Base-by-base conservation (phyloP, 495 filamentous ascomycete genomes). In the Penicillium pulvis region DNA sequence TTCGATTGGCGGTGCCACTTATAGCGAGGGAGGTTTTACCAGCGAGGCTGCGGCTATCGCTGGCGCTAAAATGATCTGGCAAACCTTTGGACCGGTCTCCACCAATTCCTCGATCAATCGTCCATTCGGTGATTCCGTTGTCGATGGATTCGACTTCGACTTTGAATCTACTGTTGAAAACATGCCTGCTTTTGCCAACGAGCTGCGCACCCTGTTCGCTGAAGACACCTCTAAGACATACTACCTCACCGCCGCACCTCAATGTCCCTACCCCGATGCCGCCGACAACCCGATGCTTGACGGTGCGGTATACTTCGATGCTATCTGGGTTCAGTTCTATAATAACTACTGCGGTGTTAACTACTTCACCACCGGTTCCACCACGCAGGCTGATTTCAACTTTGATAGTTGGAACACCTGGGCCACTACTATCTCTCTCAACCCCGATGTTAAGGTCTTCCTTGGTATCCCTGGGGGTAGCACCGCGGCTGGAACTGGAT, bases 121-220 rank as follows among this genome's bases (percentile, higher is more conserved):
- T 36, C 89, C 89, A 4, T 90, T 92, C 57, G 86, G 85, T 20
- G 64, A 80, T n/a, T 81, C 84, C 23, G 73, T 81, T 26, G 67
- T 91, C 44, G 88, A 92, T 63, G 89, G 89, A 4, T 91, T 91
- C 63, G 89, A 92, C 61, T 81, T 89, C 56, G 86, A 89, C 67
- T 81, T 87, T 41, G 86, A 89, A 62, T 71, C 75, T 48, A 61
- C 71, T 61, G 62, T 75, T 47, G 44, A 67, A 57, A 58, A 84
- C 72, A 84, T 83, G 73, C 79, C 71, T 2, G 71, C 76, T 4
- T 86, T 89, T 59, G 83, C 83, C 17, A 66, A 77, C 47, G 72
- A 78, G 47, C 77, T 90, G 6, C 81, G 85, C 23, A 46, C 61
- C 28, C 71, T 84, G 41, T 83, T 83, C 72, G 72, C 84, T 51